Evolutionary conservation across 2,329 filamentous ascomycete genomes (phyloP), one percentile per base, ranked within the genome.

Genomic region (Alternaria tenuissima): DNA sequence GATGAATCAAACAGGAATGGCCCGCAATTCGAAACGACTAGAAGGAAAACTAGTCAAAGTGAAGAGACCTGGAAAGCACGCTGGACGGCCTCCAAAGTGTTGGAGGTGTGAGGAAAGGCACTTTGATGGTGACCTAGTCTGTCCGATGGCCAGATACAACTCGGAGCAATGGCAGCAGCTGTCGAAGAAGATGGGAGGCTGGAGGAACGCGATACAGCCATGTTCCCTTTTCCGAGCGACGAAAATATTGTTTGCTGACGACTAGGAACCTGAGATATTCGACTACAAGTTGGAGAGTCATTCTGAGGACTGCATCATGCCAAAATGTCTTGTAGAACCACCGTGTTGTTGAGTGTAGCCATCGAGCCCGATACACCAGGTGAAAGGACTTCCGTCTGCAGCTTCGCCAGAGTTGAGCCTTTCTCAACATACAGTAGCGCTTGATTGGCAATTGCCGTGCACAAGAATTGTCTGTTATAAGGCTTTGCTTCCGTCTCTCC

Each of bases 71-170:
- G 28, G 22, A 34, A 52, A 32, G 47, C 16, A 34, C 30, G 55
- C 34, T 22, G 22, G 22, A 12, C 34, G 61, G 28, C 52, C 56
- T 16, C 39, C 14, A 3, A 69, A 63, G 48, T 69, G 66, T 39
- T 65, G 62, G 59, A 52, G 51, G 18, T 69, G 65, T 34, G 59
- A 22, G n/a, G 57, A 61, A 49, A 58, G 67, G 47, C 65, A 69
- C 34, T 9, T 11, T 2, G 22, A 52, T 5, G 44, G 41, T 2
- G 61, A 66, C 47, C 41, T 52, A 2, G 26, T 66, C 9, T 67
- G 64, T 44, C 62, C 59, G 24, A 47, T 54, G 55, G 52, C 53
- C 5, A 55, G 57, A 26, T 22, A 30, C n/a, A 38, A 55, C 11
- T 39, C 42, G 14, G 39, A 24, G 9, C 22, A 18, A 32, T 65